phyloP scores from a whole-genome alignment of 306 rosid genomes.

The Hylodesmum podocarpum region DNA sequence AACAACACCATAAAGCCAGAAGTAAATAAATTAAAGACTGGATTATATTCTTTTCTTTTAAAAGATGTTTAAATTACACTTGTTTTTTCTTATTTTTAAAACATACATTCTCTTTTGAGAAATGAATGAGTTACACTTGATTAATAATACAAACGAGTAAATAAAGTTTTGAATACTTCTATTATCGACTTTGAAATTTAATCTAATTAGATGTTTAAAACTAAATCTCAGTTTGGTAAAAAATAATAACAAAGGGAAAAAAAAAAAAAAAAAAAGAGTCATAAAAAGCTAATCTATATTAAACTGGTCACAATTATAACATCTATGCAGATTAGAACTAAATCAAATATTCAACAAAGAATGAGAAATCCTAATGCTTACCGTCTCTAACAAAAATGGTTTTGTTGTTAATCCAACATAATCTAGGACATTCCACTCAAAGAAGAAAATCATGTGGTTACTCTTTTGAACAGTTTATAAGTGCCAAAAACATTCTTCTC shows the following conservation, averaged over 20 bases:
- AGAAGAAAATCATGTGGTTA: conserved; percentile 38
- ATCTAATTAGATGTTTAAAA: not conserved
- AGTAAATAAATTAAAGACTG: not conserved
- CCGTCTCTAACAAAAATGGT: conserved; percentile 30
- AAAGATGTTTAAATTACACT: no score
- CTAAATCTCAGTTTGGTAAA: not conserved
- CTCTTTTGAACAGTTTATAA: conserved; percentile 78
- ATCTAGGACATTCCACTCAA: not conserved
- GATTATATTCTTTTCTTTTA: no score
- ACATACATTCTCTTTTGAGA: no score
- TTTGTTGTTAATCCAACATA: not conserved
- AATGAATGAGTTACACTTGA: no score
- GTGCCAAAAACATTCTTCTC: conserved; percentile 84
- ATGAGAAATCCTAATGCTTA: conserved; percentile 9
- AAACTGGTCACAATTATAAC: not conserved
- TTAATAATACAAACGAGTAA: not conserved
- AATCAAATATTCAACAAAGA: conserved; percentile 24
- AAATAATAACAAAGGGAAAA: not conserved
- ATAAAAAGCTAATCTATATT: not conserved
- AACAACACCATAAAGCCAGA: not conserved
- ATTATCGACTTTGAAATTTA: not conserved
- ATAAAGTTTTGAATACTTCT: not conserved
- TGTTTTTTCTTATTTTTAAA: no score
- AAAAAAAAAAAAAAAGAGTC: no score
- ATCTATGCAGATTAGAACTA: conserved; percentile 1